phyloP scores from a whole-genome alignment of 768 basidiomycete genomes.

The Pleurotus cornucopiae region DNA sequence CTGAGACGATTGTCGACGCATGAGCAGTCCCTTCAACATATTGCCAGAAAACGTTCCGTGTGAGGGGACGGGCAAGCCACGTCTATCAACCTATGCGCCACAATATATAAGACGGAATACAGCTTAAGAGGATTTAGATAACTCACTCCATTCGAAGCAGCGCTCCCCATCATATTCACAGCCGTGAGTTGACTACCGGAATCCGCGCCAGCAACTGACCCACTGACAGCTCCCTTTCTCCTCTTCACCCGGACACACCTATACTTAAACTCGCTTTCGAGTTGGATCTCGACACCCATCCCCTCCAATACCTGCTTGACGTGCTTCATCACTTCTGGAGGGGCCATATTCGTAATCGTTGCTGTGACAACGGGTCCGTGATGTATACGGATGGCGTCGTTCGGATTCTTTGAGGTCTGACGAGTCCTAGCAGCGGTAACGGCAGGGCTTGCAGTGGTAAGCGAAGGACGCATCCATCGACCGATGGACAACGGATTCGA shows the following conservation, averaged over 20 bases:
- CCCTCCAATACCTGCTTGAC: constrained; percentile 73
- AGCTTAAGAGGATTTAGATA: constrained; percentile 2
- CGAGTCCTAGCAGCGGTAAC: constrained; percentile 1
- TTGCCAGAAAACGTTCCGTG: constrained; percentile 69
- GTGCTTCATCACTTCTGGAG: constrained; percentile 85
- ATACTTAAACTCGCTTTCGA: constrained; percentile 89
- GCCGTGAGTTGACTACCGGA: constrained; percentile 48
- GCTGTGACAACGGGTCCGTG: constrained; percentile 91
- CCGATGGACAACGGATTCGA: constrained; percentile 35
- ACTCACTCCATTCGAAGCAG: constrained; percentile 84
- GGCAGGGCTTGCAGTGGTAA: constrained; percentile 21
- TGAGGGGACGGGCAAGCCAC: constrained; percentile 82
- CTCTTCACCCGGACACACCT: constrained; percentile 79
- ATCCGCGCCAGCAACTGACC: constrained; percentile 29
- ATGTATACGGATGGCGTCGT: constrained; percentile 70
- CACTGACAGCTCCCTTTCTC: constrained; percentile 48
- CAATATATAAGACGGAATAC: neutral
- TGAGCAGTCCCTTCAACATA: constrained; percentile 83
- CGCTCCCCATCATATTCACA: constrained; percentile 74
- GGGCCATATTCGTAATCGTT: constrained; percentile 79
- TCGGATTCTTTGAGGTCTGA: constrained; percentile 12
- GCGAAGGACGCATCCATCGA: constrained; percentile 18
- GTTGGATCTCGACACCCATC: constrained; percentile 88
- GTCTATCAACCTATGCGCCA: constrained; percentile 71
- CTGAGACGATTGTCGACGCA: constrained; percentile 89